Conservation (phyloP, 139 green algal genomes). For the Chlorella sp. region DNA sequence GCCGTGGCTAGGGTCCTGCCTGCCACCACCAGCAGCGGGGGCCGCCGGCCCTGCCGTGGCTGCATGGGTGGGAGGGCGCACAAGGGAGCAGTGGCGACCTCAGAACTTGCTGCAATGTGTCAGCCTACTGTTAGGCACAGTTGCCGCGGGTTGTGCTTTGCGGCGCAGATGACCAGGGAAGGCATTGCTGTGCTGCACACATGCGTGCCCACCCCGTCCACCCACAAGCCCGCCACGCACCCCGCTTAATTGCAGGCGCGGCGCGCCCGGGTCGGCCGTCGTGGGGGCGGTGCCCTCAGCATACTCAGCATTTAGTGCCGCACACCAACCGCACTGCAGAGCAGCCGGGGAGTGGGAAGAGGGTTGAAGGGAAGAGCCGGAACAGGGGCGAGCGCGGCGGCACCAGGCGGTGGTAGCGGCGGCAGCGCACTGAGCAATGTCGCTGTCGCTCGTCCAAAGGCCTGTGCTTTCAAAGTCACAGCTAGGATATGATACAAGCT, state of each 20-base stretch:
- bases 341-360: neutral
- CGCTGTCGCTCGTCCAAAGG: neutral
- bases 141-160: no score
- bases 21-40: neutral
- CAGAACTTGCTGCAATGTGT: no score
- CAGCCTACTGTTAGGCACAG: no score
- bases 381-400: neutral
- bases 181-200: no score
- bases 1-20: neutral
- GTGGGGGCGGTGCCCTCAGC: neutral
- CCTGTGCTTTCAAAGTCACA: neutral
- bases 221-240: neutral
- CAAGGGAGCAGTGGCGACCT: neutral
- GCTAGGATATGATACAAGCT: neutral
- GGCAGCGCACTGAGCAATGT: neutral
- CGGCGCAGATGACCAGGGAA: no score
- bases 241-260: neutral
- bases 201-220: no score
- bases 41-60: neutral
- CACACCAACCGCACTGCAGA: slow-evolving; percentile 33
- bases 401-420: neutral
- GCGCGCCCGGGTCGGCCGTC: neutral
- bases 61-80: neutral
- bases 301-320: neutral
- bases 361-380: neutral